Conservation (phyloP, 768 basidiomycete species). For the Termitomyces sp. region DNA sequence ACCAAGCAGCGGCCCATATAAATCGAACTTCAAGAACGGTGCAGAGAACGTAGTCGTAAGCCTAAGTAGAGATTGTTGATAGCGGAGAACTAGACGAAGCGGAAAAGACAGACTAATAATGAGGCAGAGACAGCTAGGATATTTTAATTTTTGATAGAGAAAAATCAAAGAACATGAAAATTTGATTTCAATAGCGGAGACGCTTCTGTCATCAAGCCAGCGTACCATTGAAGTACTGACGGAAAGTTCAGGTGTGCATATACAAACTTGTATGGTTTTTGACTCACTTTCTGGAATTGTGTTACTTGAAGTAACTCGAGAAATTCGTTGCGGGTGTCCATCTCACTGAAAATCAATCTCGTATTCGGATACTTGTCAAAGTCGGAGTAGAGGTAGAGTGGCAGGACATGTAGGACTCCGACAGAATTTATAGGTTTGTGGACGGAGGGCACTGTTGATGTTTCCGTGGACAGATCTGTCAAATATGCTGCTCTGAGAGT, state of each 20-base stretch:
- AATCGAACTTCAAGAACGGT: neutral
- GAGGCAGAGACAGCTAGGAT: neutral
- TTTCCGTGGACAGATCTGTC: neutral
- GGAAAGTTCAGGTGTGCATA: neutral
- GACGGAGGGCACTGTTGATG: neutral
- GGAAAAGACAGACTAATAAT: neutral
- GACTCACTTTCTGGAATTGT: neutral
- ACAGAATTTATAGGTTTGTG: neutral
- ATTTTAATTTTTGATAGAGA: neutral
- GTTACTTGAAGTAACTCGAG: neutral
- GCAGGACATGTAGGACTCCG: neutral
- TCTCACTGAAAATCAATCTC: neutral
- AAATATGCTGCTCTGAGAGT: neutral
- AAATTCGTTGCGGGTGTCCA: neutral
- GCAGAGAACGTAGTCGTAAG: slow-evolving; percentile 16
- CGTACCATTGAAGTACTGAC: neutral
- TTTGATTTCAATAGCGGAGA: neutral
- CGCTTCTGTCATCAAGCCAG: neutral
- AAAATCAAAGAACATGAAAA: neutral
- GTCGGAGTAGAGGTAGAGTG: neutral
- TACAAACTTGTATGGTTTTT: neutral
- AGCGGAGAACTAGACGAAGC: neutral
- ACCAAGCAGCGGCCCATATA: slow-evolving; percentile 10
- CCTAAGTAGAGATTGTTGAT: slow-evolving; percentile 3
- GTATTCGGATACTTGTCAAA: too few relatives aligned